phyloP scores from a whole-genome alignment of 345 rosid species.

The Moringa oleifera region DNA sequence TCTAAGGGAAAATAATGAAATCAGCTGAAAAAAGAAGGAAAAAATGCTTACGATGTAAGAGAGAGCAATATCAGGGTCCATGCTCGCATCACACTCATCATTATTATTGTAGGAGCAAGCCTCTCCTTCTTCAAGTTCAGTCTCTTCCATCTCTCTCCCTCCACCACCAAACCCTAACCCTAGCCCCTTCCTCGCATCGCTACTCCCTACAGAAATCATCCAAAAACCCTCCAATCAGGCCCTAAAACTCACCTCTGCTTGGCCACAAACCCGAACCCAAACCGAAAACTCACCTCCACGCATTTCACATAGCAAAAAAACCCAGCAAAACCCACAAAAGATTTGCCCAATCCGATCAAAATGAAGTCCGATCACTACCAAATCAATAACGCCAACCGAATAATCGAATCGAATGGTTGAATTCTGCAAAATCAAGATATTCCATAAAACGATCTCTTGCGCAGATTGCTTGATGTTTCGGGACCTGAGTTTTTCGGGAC shows the following conservation, averaged over 20 bases:
- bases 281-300: slow-evolving; percentile 6
- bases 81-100: slow-evolving; percentile 37
- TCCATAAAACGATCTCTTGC: slow-evolving; percentile 3
- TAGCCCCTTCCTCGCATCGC: slow-evolving; percentile 44
- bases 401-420: slow-evolving; percentile 4
- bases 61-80: slow-evolving; percentile 74
- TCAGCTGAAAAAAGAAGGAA: neutral
- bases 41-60: slow-evolving; percentile 66
- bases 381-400: neutral
- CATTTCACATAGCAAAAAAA: slow-evolving; percentile 26
- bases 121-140: slow-evolving; percentile 75
- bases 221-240: slow-evolving; percentile 24
- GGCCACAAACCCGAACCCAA: slow-evolving; percentile 20
- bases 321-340: slow-evolving; percentile 26
- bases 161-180: slow-evolving; percentile 36
- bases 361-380: slow-evolving; percentile 34
- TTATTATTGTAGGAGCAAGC: slow-evolving; percentile 54
- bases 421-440: slow-evolving; percentile 8
- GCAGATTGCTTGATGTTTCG: neutral
- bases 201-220: slow-evolving; percentile 49
- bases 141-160: slow-evolving; percentile 51
- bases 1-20: neutral
- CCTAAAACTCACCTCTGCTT: slow-evolving; percentile 10
- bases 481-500: slow-evolving; percentile 4
- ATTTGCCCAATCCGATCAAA: slow-evolving; percentile 30